Percentiles rank a stretch among this genome's conserved stretches.
Evolutionary conservation across 179 eudicot genomes (phyloP).

Genomic region (Beta corolliflora): DNA sequence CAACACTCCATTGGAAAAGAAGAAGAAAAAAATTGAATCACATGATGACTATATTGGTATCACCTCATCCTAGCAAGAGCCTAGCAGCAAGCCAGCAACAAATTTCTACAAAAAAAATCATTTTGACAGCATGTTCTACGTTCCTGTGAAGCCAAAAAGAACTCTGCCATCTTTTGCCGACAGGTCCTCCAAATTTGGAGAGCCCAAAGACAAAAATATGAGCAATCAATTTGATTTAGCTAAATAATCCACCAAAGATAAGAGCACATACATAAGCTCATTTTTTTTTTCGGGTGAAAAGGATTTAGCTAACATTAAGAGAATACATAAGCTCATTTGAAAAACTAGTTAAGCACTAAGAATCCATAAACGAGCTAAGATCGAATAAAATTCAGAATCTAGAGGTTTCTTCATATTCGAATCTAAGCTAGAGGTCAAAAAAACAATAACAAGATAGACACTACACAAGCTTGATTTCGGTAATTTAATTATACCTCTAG

Average conservation of each 20-base stretch:
- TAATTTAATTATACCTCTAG: background rate
- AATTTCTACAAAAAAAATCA: background rate
- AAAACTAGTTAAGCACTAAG: background rate
- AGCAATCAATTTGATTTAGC: no score
- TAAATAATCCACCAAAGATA: no score
- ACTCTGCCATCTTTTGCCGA: background rate
- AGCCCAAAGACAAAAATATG: background rate
- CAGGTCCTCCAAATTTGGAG: background rate
- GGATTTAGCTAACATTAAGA: no score
- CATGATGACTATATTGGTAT: background rate
- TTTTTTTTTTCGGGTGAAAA: no score
- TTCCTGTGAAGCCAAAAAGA: no score
- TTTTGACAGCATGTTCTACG: background rate
- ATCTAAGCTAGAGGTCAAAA: no score
- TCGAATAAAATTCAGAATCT: no score
- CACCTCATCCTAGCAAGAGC: background rate
- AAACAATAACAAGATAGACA: no score
- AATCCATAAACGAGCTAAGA: background rate
- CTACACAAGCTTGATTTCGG: background rate
- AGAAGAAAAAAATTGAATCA: background rate
- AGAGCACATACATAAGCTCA: background rate
- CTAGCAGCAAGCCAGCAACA: no score
- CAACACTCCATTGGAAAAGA: background rate
- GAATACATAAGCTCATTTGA: background rate
- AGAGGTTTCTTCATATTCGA: no score